These are phyloP conservation scores for Solanum microdontum DNA, from an alignment of 257 asterid species.

Conservation along the genomic window DNA sequence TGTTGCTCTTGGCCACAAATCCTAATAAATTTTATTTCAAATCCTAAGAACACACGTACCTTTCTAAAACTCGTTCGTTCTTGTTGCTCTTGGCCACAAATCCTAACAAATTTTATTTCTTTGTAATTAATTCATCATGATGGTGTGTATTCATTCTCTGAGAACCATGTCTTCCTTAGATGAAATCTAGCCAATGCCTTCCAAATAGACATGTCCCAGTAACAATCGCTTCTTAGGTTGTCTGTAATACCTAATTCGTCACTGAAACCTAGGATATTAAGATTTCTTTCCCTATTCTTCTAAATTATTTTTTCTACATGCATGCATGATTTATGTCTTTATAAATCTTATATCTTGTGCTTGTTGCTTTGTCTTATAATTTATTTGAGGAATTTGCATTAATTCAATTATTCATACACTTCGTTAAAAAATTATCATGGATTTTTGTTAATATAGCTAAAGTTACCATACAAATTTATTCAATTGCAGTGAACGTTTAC, in stretches of 20 bases:
- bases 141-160: no score
- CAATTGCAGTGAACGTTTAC: no score
- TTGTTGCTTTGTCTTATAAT: no score
- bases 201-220: not conserved
- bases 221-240: not conserved
- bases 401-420: no score
- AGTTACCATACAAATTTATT: no score
- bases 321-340: no score
- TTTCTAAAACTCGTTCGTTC: not conserved
- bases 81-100: not conserved
- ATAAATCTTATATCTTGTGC: no score
- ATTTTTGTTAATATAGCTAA: no score
- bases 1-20: not conserved
- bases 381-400: no score
- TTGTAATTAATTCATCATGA: no score
- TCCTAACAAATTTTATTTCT: not conserved
- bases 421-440: no score
- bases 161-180: not conserved
- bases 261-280: not conserved
- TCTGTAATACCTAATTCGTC: not conserved
- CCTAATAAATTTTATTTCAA: not conserved
- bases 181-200: not conserved
- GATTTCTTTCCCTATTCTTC: not conserved
- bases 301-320: no score
- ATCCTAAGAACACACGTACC: not conserved